Conservation (phyloP, 257 asterid genomes). For the Orobanche coerulescens region DNA sequence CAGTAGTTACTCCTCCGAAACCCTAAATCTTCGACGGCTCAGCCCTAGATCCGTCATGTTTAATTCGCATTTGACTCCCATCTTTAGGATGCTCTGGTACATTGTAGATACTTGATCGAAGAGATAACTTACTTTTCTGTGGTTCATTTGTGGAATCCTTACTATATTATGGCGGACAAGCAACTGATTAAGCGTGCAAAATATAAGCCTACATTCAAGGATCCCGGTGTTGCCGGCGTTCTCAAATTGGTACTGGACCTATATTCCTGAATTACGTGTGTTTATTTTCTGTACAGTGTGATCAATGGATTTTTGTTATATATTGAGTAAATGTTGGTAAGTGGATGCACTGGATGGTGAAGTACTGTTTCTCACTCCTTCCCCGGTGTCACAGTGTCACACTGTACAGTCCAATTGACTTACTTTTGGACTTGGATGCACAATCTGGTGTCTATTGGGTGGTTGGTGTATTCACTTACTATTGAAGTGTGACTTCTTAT, state of each 20-base stretch:
- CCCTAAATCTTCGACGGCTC: constrained; percentile 27
- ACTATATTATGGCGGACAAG: constrained; percentile 48
- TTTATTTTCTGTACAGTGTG: constrained; percentile 11
- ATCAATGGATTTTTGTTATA: background rate
- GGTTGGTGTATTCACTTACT: background rate
- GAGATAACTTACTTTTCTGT: background rate
- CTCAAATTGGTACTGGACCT: constrained; percentile 56
- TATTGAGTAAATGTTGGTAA: constrained; percentile 6
- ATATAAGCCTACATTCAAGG: constrained; percentile 66
- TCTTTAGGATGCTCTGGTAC: background rate
- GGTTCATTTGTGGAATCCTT: background rate
- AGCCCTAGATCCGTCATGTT: constrained; percentile 9
- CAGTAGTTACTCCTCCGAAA: background rate
- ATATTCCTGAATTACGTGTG: background rate
- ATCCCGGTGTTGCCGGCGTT: constrained; percentile 69
- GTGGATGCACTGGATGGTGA: constrained; percentile 5
- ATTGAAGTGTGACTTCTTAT: background rate
- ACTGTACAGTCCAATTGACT: background rate
- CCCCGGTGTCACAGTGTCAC: background rate
- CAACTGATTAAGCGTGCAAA: constrained; percentile 68
- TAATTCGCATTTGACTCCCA: background rate
- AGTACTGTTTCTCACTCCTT: constrained; percentile 1
- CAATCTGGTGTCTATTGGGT: constrained; percentile 6
- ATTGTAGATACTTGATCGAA: constrained; percentile 11
- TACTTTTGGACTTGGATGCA: background rate